Conservation (phyloP, 164 flowering plant species). For the Akebia trifoliata region DNA sequence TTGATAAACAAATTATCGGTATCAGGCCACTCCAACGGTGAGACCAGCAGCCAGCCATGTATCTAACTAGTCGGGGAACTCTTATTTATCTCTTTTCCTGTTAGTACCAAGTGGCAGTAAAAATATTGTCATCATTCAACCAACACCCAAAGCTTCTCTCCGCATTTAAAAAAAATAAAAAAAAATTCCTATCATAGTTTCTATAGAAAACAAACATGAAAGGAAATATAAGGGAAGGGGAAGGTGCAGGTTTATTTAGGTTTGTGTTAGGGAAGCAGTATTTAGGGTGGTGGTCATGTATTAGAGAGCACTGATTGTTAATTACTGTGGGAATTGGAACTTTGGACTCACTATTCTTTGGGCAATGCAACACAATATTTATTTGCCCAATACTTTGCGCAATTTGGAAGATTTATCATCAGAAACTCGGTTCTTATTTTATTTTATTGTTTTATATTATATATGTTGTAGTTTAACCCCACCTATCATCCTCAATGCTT, state of each 20-base stretch:
- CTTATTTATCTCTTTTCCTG: background rate
- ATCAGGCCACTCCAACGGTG: conserved; percentile 18
- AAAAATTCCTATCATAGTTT: conserved; percentile 2
- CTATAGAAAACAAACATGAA: conserved; percentile 16
- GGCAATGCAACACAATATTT: conserved; percentile 10
- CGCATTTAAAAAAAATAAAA: no score
- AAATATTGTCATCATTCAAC: conserved; percentile 8
- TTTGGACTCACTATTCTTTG: conserved; percentile 8
- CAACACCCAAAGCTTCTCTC: conserved; percentile 10
- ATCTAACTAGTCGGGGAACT: background rate
- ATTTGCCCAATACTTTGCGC: background rate
- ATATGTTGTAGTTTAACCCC: no score
- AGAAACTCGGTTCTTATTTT: no score
- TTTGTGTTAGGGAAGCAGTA: conserved; percentile 13
- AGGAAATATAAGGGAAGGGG: background rate
- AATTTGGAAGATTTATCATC: no score
- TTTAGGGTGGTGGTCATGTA: conserved; percentile 2
- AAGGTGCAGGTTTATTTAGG: conserved; percentile 14
- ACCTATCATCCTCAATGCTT: no score
- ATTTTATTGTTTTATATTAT: no score
- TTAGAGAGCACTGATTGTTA: background rate
- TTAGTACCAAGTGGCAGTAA: background rate
- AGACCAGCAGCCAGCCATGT: background rate
- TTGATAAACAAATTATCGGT: conserved; percentile 25
- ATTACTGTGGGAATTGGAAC: background rate